Base-by-base conservation (phyloP, 2,329 filamentous ascomycete species). In the Elsinoe arachidis region DNA sequence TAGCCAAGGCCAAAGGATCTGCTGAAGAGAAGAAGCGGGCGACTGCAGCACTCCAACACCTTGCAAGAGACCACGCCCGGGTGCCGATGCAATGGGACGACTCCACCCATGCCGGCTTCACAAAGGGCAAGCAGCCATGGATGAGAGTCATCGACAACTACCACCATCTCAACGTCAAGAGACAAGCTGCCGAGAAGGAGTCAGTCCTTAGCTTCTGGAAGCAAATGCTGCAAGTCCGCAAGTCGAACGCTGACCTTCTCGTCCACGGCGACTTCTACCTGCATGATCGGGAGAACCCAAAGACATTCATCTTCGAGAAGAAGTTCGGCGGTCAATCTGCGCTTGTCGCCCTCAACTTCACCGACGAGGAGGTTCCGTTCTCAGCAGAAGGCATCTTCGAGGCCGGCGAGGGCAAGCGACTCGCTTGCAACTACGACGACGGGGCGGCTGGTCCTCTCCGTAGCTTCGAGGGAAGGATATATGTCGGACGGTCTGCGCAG, bases 21-120 rank as follows among this genome's bases (percentile, higher is more conserved):
- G 58, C 60, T 3, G 67, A 72, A 53, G 70, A 66, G 30, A 70
- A 79, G 2, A 72, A 69, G 14, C 72, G 76, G 33, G 79, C 76
- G 0, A 76, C 78, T 63, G 68, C 71, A 6, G 74, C 80, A 39
- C 71, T 84, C 64, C 78, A 80, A 60, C 73, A 76, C 61, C 82
- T 83, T 66, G 82, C 79, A 6, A 69, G 86, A 19, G 87, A 90
- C 69, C 87, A 90, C 68, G 82, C 81, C 6, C 78, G 87, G 46
- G 83, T 84, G 0, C 86, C 86, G 0, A 84, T 90, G 69, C 85
- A 88, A 66, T 90, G 87, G 86, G 76, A 82, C 60, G 65, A 69
- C n/a, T 73, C 70, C 1, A 65, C 72, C 0, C 78, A 88, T 59
- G 85, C 76, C 0, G 86, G 87, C 10, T 90, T 90, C 72, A 83